Base-by-base conservation (phyloP, 768 basidiomycete species). In the Kwoniella sp. region DNA sequence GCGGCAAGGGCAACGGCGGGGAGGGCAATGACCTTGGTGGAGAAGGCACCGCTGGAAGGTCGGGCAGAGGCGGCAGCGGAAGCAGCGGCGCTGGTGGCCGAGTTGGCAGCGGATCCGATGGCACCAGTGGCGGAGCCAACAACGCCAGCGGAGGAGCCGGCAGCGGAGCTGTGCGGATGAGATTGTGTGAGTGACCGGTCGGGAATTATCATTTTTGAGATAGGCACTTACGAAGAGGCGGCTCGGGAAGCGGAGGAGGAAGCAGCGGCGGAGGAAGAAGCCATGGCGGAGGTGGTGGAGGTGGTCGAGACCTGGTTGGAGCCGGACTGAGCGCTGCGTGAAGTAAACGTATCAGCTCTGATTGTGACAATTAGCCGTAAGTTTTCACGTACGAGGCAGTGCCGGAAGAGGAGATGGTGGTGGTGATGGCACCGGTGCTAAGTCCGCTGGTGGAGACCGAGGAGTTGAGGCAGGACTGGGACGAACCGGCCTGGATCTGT, bases 401-500 rank as follows among this genome's bases (percentile, higher is more conserved):
- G 38, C 45, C 50, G 37, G 52, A 51, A n/a, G 56, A 22, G 23
- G 60, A 38, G 27, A 51, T 58, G 50, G 70, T 59, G 39, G 67
- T 63, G 39, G 54, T 59, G 3, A 58, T 59, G 25, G 52, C 46
- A 28, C 39, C 57, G 29, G 61, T 57, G 41, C 53, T 39, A 15
- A 62, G 31, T 37, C 60, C 57, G 43, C 51, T 55, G 38, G 61
- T 59, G 23, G 56, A 42, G 17, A 59, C 63, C 19, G 59, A 53
- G 33, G 53, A 26, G 59, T 61, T 64, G 41, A 73, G 40, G 50
- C 72, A 73, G 15, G 62, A 38, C 38, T 29, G 58, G 54, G 55
- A 60, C 19, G 59, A 39, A 39, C 70, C 70, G 39, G 65, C 46
- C 50, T 62, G 64, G 40, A 73, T 67, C 57, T 57, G 37, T 8